These are phyloP conservation scores for Haplosporangium gracile DNA, from an alignment of 192 early-diverging fungal species.

Conservation along the genomic window DNA sequence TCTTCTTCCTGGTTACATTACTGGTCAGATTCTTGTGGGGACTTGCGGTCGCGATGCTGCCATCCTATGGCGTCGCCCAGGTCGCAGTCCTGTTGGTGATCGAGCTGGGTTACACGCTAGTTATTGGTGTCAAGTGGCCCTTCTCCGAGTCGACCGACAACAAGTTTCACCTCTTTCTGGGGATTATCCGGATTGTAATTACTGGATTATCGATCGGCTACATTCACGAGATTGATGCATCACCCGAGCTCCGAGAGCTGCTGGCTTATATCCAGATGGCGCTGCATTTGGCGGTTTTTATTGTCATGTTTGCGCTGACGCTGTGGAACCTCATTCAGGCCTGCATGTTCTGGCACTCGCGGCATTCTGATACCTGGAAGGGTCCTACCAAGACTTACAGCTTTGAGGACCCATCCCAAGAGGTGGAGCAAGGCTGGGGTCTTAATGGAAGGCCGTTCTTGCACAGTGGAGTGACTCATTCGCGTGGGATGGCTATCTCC, in stretches of 20 bases:
- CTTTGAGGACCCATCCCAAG: slow-evolving; percentile 37
- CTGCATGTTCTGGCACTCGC: slow-evolving; percentile 37
- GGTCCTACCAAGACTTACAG: slow-evolving; percentile 44
- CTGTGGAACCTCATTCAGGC: slow-evolving; percentile 45
- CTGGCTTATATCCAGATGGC: slow-evolving; percentile 60
- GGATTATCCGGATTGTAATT: slow-evolving; percentile 52
- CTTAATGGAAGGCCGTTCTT: slow-evolving; percentile 18
- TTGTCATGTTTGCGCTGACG: slow-evolving; percentile 54
- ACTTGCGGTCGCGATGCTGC: slow-evolving; percentile 55
- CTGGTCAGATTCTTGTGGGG: slow-evolving; percentile 58
- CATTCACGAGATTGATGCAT: slow-evolving; percentile 26
- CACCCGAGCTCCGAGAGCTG: slow-evolving; percentile 45
- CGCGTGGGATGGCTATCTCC: not conserved
- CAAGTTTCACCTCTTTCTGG: slow-evolving; percentile 52
- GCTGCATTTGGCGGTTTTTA: slow-evolving; percentile 55
- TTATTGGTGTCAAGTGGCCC: slow-evolving; percentile 57
- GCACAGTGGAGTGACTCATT: slow-evolving; percentile 13
- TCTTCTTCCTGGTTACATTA: slow-evolving; percentile 53
- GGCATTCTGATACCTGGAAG: slow-evolving; percentile 32
- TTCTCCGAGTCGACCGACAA: slow-evolving; percentile 56
- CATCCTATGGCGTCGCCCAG: slow-evolving; percentile 60
- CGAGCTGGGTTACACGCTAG: slow-evolving; percentile 54
- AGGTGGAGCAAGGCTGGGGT: slow-evolving; percentile 29
- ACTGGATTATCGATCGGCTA: slow-evolving; percentile 57
- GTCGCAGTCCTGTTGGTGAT: slow-evolving; percentile 52